Evolutionary conservation across 345 rosid genomes (phyloP).

Genomic region (Camelina laxa): DNA sequence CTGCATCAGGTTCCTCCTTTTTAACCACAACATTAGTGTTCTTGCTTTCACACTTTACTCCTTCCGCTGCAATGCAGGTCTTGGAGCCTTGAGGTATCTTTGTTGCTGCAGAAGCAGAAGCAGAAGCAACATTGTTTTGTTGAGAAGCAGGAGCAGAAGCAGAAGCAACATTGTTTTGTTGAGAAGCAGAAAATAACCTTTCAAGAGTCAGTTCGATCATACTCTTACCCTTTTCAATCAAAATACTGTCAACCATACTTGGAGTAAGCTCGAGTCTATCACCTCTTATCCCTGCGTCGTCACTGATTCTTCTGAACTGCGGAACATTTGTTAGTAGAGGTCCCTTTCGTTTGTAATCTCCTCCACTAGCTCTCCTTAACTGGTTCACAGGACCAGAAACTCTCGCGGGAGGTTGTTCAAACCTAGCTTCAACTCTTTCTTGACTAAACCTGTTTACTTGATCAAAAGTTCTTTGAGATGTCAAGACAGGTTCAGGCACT

Average conservation of each 20-base stretch:
- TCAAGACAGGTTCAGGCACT: too few species aligned
- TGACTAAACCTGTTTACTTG: too few species aligned
- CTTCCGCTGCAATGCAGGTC: neutral
- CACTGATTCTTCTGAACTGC: neutral
- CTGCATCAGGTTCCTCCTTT: constrained; percentile 27
- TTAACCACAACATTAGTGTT: constrained; percentile 23
- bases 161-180: neutral
- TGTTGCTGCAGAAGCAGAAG: neutral
- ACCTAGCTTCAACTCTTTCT: too few species aligned
- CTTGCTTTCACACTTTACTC: constrained; percentile 30
- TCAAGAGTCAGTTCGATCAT: neutral
- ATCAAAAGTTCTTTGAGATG: too few species aligned
- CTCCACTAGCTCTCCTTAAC: neutral
- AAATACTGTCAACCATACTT: neutral
- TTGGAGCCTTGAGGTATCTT: neutral
- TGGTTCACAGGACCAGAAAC: neutral
- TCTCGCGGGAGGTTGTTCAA: neutral
- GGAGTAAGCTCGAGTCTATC: neutral
- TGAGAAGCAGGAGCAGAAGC: neutral
- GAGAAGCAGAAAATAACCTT: neutral
- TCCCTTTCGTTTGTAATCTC: neutral
- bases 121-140: neutral
- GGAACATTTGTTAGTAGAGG: neutral
- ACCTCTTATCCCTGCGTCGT: neutral
- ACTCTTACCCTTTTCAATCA: neutral